A percentile compares a stretch with the other conserved stretches of the same genome.
These are phyloP conservation scores for Powellomyces hirtus DNA, from an alignment of 192 early-diverging fungal genomes.

Conservation along the genomic window DNA sequence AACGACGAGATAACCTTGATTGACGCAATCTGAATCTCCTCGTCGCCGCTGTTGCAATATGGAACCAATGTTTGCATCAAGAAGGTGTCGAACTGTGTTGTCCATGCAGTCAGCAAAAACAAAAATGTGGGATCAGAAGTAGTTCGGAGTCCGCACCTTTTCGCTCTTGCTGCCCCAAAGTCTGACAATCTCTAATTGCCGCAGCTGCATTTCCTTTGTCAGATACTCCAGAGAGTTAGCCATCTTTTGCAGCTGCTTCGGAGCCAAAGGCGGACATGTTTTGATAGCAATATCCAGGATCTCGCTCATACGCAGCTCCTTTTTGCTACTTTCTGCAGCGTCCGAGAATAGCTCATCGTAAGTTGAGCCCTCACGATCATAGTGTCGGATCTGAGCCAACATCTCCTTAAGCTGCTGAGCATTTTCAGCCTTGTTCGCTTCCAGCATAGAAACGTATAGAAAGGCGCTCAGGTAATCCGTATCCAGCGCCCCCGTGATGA, in stretches of 20 bases:
- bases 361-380: background rate
- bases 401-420: constrained; percentile 20
- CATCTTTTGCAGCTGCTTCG: constrained; percentile 45
- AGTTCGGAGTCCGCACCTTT: constrained; percentile 29
- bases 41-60: constrained; percentile 38
- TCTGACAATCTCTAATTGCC: constrained; percentile 48
- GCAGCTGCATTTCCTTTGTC: constrained; percentile 35
- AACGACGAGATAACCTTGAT: constrained; percentile 41
- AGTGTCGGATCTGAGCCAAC: constrained; percentile 16
- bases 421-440: constrained; percentile 4
- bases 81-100: constrained; percentile 47
- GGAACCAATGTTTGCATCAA: constrained; percentile 57
- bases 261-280: constrained; percentile 38
- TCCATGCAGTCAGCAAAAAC: background rate
- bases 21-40: constrained; percentile 45
- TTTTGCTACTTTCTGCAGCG: constrained; percentile 10
- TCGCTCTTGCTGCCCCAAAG: constrained; percentile 47
- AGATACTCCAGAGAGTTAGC: constrained; percentile 56
- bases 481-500: constrained; percentile 52
- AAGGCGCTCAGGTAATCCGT: constrained; percentile 51
- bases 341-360: constrained; percentile 33
- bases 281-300: constrained; percentile 37
- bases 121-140: background rate
- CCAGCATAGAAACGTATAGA: constrained; percentile 51
- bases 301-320: constrained; percentile 11